Evolutionary conservation across 371 early-diverging fungal genomes (phyloP), one percentile per base, ranked within the genome.

Genomic region (Nematocida major): DNA sequence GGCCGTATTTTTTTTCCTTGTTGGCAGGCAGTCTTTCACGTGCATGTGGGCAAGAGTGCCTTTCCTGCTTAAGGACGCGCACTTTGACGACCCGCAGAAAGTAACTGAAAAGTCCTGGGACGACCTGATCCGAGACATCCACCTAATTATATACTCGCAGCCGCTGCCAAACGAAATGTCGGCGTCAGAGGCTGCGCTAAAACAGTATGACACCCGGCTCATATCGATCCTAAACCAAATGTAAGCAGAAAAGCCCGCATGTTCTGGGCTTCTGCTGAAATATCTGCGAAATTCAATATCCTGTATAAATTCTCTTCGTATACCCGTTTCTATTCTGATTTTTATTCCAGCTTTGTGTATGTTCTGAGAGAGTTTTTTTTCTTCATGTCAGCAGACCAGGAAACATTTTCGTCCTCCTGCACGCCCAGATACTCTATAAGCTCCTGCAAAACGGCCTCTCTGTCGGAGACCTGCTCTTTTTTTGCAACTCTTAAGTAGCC

Each of bases 391-490:
- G 1, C 24, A 28, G 62, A 59, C 76, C 76, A 73, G 3, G 38
- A 9, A 15, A 73, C 76, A 48, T 73, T 73, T 24, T 65, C 66
- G 40, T 73, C 76, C 30, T 73, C 76, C 34, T 73, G 22, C 26
- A 73, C 76, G 15, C 76, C 76, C 2, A 73, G 54, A 65, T 62
- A 73, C 28, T 45, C 62, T 5, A 48, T 45, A 26, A 73, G 28
- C 20, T 62, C 62, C 18, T 38, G n/a, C 13, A 73, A 18, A 0
- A 30, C 26, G 7, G 3, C 2, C 26, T 39, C 76, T 40, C 18
- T 38, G 20, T 63, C 49, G 15, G 20, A 11, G n/a, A 42, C 32
- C 26, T 51, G 39, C 42, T 61, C 61, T 49, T 65, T 65, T 36
- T 73, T 73, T n/a, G 51, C 7, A 2, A 73, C 76, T 0, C 76